Conservation (phyloP, 768 basidiomycete genomes). For the Pisolithus microcarpus region DNA sequence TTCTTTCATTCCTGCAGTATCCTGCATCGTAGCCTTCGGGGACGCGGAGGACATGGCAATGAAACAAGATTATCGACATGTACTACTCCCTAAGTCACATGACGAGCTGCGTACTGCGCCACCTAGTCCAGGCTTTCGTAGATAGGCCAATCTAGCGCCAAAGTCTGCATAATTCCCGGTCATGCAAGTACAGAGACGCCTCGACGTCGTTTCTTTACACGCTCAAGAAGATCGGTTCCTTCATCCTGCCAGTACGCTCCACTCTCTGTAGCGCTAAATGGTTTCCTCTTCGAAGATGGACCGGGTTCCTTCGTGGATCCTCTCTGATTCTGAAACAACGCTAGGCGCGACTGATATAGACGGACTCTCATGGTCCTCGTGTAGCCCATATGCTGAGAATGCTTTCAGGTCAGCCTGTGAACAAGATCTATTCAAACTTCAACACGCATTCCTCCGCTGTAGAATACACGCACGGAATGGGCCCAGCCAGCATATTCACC, state of each 20-base stretch:
- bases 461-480: slow-evolving; percentile 52
- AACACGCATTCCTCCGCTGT: background rate
- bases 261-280: background rate
- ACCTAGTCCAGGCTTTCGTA: too few species aligned
- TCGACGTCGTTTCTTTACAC: slow-evolving; percentile 37
- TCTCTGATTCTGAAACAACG: slow-evolving; percentile 5
- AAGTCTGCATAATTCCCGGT: background rate
- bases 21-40: slow-evolving; percentile 35
- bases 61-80: background rate
- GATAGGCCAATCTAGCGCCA: too few species aligned
- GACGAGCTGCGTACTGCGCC: too few species aligned
- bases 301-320: background rate
- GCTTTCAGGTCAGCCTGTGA: slow-evolving; percentile 68
- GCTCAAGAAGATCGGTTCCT: slow-evolving; percentile 30
- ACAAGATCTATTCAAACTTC: slow-evolving; percentile 46
- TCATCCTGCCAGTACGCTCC: background rate
- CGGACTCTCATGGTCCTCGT: slow-evolving; percentile 8
- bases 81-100: too few species aligned
- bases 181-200: slow-evolving; percentile 14
- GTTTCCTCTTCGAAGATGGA: background rate
- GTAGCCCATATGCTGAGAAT: slow-evolving; percentile 51
- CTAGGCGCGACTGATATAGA: slow-evolving; percentile 12
- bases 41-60: slow-evolving; percentile 26
- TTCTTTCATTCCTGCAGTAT: slow-evolving; percentile 34
- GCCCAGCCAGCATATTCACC: slow-evolving; percentile 88